A percentile compares a stretch with the other conserved stretches of the same genome.
Conservation (phyloP, 2,329 filamentous ascomycete genomes). For the Lecanicillium sp. region DNA sequence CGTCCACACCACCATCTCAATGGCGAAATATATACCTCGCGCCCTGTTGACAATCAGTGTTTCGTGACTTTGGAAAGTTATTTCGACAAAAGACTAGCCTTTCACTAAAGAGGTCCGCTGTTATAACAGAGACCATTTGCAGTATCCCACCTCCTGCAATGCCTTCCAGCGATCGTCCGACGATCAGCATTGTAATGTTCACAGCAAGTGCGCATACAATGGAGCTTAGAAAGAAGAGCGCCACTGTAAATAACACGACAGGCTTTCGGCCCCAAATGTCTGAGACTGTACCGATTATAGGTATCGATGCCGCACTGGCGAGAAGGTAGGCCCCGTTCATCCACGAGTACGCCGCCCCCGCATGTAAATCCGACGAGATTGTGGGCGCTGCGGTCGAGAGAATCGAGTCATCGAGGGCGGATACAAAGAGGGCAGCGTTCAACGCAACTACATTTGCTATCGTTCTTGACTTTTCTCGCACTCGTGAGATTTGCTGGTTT, state of each 20-base stretch:
- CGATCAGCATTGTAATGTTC: conserved; percentile 45
- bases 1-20: conserved; percentile 51
- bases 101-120: too few species aligned
- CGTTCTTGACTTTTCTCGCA: too few species aligned
- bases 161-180: conserved; percentile 47
- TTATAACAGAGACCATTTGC: too few species aligned
- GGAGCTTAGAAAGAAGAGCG: conserved; percentile 46
- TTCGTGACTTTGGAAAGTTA: too few species aligned
- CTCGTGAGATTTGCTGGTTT: too few species aligned
- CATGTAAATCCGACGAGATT: conserved; percentile 55
- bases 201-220: conserved; percentile 42
- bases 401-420: conserved; percentile 52
- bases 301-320: conserved; percentile 57
- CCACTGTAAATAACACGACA: conserved; percentile 40
- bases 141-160: conserved; percentile 48
- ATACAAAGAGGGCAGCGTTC: conserved; percentile 40
- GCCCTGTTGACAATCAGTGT: too few species aligned
- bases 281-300: conserved; percentile 59
- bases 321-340: conserved; percentile 67
- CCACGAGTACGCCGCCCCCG: conserved; percentile 66
- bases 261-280: conserved; percentile 53
- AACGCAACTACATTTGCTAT: too few species aligned
- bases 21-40: conserved; percentile 42
- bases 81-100: too few species aligned
- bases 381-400: conserved; percentile 60